Conservation (phyloP, 805 yeast genomes). For the Hanseniaspora vineae region DNA sequence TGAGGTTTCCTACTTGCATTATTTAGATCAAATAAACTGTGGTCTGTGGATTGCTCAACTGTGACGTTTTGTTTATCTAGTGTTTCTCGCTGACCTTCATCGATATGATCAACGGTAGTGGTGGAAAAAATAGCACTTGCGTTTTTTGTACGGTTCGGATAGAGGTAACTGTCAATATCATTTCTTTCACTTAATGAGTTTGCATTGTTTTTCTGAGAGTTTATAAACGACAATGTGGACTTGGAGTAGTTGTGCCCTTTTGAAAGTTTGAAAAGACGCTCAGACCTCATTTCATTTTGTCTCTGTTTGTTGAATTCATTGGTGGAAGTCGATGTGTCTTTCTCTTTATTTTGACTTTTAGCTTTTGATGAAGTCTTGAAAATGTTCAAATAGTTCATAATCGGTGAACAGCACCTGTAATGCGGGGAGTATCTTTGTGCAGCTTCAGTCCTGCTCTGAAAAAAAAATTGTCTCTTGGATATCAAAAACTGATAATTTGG, state of each 20-base stretch:
- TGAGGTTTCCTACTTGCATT: not conserved
- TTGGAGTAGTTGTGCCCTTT: no score
- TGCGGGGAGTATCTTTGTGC: not conserved
- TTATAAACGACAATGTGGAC: no score
- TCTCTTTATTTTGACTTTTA: constrained; percentile 1
- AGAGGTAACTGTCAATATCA: not conserved
- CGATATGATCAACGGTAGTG: not conserved
- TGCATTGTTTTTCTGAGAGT: no score
- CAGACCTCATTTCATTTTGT: no score
- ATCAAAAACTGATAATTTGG: no score
- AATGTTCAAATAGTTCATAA: constrained; percentile 13
- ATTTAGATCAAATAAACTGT: no score
- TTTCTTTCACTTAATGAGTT: not conserved
- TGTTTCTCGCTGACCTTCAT: not conserved
- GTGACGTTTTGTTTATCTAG: not conserved
- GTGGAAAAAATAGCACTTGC: not conserved
- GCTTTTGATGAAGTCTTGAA: constrained; percentile 28
- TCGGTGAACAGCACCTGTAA: not conserved
- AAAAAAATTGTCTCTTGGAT: no score
- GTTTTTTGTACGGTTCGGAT: not conserved
- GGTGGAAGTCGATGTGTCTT: not conserved
- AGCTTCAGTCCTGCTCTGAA: no score
- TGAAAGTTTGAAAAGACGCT: no score
- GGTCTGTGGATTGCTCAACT: no score
- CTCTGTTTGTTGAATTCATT: no score